Conservation (phyloP, 2,329 filamentous ascomycete genomes). For the Colletotrichum sp. region DNA sequence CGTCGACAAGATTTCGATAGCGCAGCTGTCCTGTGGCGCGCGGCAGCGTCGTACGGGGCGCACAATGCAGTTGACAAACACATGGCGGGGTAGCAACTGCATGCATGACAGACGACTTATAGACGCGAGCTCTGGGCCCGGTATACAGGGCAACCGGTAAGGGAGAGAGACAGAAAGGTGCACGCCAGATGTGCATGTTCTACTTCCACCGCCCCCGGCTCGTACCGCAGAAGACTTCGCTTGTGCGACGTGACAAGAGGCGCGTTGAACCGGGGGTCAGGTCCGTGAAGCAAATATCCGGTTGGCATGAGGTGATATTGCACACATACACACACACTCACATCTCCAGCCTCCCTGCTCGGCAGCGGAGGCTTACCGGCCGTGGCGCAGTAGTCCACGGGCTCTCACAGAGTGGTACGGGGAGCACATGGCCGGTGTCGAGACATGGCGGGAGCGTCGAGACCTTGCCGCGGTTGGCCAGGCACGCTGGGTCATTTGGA, state of each 20-base stretch:
- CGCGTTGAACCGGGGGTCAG: neutral
- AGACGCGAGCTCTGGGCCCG: neutral
- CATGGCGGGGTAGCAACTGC: neutral
- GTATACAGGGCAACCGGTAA: constrained; percentile 8
- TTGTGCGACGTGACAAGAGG: neutral
- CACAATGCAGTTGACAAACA: neutral
- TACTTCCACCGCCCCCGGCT: neutral
- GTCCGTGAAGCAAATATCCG: neutral
- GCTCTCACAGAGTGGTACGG: neutral
- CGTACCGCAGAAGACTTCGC: neutral
- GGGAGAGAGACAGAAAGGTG: neutral
- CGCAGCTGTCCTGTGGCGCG: neutral
- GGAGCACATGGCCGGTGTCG: neutral
- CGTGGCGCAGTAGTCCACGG: neutral
- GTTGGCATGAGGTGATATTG: constrained; percentile 5
- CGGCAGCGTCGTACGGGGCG: neutral
- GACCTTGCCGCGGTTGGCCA: neutral
- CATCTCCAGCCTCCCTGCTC: neutral
- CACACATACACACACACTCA: neutral
- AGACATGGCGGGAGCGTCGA: neutral
- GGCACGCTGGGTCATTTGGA: constrained; percentile 6
- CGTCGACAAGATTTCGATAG: neutral
- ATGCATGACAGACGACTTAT: neutral
- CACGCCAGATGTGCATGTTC: neutral
- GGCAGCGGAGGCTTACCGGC: neutral